Percentiles rank a stretch among this genome's conserved stretches.
phyloP scores from a whole-genome alignment of 2,329 filamentous ascomycete genomes.

The Trichocomaceae sp. region DNA sequence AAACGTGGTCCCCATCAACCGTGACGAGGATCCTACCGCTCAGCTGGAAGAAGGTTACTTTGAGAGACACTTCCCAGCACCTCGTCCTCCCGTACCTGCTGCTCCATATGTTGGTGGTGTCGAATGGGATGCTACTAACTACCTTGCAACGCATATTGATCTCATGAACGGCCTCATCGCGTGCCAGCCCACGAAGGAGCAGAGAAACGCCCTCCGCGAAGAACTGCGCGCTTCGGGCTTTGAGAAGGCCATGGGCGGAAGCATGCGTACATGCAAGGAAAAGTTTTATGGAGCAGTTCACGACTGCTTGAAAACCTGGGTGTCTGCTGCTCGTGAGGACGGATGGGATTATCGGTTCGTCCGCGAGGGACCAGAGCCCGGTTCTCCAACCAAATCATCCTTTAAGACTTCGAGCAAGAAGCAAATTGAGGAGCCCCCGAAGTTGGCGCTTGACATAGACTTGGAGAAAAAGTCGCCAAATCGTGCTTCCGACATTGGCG shows the following conservation, averaged over 20 bases:
- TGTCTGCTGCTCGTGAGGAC: conserved; percentile 78
- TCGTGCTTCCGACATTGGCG: conserved; percentile 24
- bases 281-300: conserved; percentile 95
- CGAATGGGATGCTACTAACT: conserved; percentile 98
- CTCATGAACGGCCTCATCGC: conserved; percentile 86
- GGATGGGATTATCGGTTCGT: conserved; percentile 81
- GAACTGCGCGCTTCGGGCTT: conserved; percentile 78
- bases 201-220: conserved; percentile 71
- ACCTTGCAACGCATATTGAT: conserved; percentile 85
- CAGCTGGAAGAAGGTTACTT: conserved; percentile 22
- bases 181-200: conserved; percentile 60
- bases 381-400: conserved; percentile 40
- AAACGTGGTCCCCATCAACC: conserved; percentile 64
- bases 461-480: conserved; percentile 18
- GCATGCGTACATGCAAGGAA: conserved; percentile 86
- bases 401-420: conserved; percentile 46
- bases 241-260: conserved; percentile 81
- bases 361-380: conserved; percentile 46
- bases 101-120: conserved; percentile 95
- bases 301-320: conserved; percentile 81
- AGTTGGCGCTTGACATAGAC: conserved; percentile 48
- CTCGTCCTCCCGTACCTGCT: conserved; percentile 82
- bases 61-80: conserved; percentile 70
- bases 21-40: conserved; percentile 26
- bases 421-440: conserved; percentile 47